Base-by-base conservation (phyloP, 179 eudicot genomes). In the Silene coronaria region DNA sequence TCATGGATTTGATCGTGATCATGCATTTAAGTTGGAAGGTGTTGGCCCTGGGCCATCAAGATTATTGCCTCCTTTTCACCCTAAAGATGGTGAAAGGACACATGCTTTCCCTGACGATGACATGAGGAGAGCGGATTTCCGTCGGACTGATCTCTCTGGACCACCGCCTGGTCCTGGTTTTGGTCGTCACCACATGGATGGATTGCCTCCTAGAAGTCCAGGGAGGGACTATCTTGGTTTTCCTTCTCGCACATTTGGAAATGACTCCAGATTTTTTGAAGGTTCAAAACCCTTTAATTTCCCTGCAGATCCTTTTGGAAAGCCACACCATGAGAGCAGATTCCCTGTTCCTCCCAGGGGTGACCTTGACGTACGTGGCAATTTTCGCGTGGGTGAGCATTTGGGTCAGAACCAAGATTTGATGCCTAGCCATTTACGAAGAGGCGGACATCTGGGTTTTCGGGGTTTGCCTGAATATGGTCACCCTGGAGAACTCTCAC, bases 141-240 rank as follows among this genome's bases (percentile, higher is more conserved):
- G 59, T 11, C 59, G 59, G 19, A 17, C 59, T 55, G 59, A 55
- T 55, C 59, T 55, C 22, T n/a, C 59, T 55, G 59, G 59, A 55
- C 59, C 59, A n/a, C 59, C 59, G 8, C 59, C 59, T n/a, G 59
- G 59, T 16, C 59, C 86, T 86, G 93, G 83, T 67, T 89, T 87
- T 81, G 91, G 85, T 70, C 87, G 78, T n/a, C 89, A 80, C 75
- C 90, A 77, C 51, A 75, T 86, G 83, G 94, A 92, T 71, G 82
- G 82, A 70, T 71, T 81, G 67, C 45, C 87, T 63, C 85, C 86
- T 28, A 80, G 86, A 80, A 94, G 96, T 80, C 97, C 91, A 22
- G 92, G 88, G 75, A 81, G 90, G 78, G 94, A 87, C 51, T 84
- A 82, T 81, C 45, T 76, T 66, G 84, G 86, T 70, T 83, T 85